These are phyloP conservation scores for Neoscytalidium dimidiatum DNA, from an alignment of 2,329 filamentous ascomycete species.

Conservation along the genomic window DNA sequence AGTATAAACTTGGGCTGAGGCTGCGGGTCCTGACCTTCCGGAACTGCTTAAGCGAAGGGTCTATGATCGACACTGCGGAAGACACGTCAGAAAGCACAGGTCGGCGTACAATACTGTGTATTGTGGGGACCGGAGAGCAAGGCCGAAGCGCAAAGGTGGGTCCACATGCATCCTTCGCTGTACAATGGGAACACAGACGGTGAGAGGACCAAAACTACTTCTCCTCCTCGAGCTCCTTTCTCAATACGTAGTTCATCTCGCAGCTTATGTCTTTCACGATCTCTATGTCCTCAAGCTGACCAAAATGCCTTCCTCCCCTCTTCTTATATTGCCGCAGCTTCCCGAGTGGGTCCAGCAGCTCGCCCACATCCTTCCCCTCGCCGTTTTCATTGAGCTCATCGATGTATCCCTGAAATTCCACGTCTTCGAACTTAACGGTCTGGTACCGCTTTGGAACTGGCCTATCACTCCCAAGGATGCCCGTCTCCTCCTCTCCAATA, in stretches of 20 bases:
- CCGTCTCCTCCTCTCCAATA: neutral
- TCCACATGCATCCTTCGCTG: slow-evolving; percentile 7
- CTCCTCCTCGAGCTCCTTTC: neutral
- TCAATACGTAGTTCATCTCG: neutral
- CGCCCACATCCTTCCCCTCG: slow-evolving; percentile 7
- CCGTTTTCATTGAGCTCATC: slow-evolving; percentile 2
- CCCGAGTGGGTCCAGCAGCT: slow-evolving; percentile 13
- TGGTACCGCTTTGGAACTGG: slow-evolving; percentile 10
- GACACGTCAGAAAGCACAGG: slow-evolving; percentile 3
- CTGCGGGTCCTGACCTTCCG: neutral
- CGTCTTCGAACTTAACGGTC: slow-evolving; percentile 7
- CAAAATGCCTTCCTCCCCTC: neutral
- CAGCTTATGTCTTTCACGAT: neutral
- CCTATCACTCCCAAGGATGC: slow-evolving; percentile 9
- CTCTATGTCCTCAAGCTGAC: neutral
- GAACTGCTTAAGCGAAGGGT: slow-evolving; percentile 8
- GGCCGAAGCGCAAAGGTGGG: neutral
- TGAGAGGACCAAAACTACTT: neutral
- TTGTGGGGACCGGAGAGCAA: neutral
- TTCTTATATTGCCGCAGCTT: neutral
- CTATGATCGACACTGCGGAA: slow-evolving; percentile 3
- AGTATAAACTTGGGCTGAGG: neutral
- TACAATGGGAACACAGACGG: neutral
- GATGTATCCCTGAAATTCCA: slow-evolving; percentile 2
- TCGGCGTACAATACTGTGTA: neutral